Conservation (phyloP, 208 protist species). For the Leishmania mexicana region DNA sequence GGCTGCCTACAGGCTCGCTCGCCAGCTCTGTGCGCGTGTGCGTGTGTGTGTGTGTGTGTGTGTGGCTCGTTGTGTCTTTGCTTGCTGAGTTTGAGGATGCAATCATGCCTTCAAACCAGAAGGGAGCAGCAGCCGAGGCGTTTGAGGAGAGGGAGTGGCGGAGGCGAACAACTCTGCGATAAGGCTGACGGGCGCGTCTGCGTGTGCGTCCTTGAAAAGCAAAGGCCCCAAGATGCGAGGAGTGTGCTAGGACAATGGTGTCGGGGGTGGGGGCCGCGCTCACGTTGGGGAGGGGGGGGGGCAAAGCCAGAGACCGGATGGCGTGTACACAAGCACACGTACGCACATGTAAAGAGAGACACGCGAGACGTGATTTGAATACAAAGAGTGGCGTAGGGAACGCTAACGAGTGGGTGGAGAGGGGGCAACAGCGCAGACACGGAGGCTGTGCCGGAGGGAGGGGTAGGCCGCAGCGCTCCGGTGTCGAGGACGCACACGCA, state of each 20-base stretch:
- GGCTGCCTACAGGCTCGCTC: neutral
- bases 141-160: neutral
- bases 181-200: neutral
- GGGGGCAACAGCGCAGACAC: no score
- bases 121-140: neutral
- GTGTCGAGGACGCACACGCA: neutral
- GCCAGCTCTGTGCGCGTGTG: neutral
- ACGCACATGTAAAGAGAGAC: slow-evolving; percentile 3
- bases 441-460: no score
- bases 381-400: no score
- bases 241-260: neutral
- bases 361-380: no score
- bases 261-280: neutral
- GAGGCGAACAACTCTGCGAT: neutral
- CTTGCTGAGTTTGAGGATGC: neutral
- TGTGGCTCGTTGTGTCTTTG: neutral
- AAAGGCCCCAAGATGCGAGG: neutral
- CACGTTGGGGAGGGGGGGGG: neutral
- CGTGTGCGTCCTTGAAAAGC: neutral
- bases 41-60: neutral
- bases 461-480: no score
- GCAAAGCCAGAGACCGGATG: neutral
- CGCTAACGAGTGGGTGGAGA: no score
- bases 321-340: neutral
- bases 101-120: neutral